phyloP scores from a whole-genome alignment of 805 yeast genomes.

The Hanseniaspora pseudoguilliermondii region DNA sequence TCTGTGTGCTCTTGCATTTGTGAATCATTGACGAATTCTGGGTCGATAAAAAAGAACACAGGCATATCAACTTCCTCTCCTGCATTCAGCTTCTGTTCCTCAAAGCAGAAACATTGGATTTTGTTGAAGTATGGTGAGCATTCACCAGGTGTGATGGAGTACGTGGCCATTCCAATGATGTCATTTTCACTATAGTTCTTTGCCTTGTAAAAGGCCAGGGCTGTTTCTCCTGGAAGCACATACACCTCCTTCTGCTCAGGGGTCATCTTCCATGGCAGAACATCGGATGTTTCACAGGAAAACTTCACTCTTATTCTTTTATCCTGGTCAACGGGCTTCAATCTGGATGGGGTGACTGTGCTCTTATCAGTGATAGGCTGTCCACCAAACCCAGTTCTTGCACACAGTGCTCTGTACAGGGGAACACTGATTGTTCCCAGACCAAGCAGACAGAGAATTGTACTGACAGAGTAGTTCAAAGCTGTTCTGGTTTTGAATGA shows the following conservation, averaged over 20 bases:
- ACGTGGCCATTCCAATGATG: constrained; percentile 96
- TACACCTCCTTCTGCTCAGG: constrained; percentile 91
- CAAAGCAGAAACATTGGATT: constrained; percentile 96
- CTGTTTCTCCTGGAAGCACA: constrained; percentile 94
- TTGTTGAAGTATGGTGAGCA: constrained; percentile 94
- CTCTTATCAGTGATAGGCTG: constrained; percentile 77
- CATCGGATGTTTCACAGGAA: constrained; percentile 81
- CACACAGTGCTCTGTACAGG: constrained; percentile 78
- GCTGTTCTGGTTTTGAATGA: constrained; percentile 38
- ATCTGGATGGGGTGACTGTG: constrained; percentile 72
- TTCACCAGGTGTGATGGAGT: constrained; percentile 89
- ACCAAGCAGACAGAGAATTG: constrained; percentile 58
- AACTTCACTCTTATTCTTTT: constrained; percentile 72
- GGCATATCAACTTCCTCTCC: constrained; percentile 99
- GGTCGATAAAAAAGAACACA: constrained; percentile 89
- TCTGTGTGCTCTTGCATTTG: constrained; percentile 82
- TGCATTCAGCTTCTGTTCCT: constrained; percentile 83
- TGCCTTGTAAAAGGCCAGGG: constrained; percentile 88
- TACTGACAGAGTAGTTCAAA: constrained; percentile 53
- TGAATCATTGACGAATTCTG: constrained; percentile 89
- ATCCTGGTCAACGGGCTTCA: constrained; percentile 77
- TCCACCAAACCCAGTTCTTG: constrained; percentile 93
- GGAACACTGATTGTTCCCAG: constrained; percentile 87
- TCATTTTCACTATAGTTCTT: constrained; percentile 75
- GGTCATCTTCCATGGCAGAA: constrained; percentile 85